Percentiles rank a stretch among this genome's conserved stretches.
Conservation (phyloP, 352 stramenopile genomes). For the Ophiocytium majus region DNA sequence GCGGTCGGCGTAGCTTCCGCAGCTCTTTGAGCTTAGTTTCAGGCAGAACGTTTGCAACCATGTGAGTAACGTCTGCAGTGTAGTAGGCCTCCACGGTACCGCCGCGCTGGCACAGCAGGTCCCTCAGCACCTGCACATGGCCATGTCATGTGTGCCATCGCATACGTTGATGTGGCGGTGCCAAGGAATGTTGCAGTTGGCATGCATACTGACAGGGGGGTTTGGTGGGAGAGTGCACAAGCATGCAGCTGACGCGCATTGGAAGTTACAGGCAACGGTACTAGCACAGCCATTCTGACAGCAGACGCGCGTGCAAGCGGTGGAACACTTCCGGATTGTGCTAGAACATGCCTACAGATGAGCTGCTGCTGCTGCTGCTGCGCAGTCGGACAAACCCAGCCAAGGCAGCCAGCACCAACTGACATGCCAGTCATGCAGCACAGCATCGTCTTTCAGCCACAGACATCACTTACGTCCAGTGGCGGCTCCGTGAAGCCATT, state of each 20-base stretch:
- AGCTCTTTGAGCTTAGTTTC: slow-evolving; percentile 77
- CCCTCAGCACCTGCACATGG: slow-evolving; percentile 73
- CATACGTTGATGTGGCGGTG: background rate
- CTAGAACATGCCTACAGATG: too few species aligned
- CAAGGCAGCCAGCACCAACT: too few species aligned
- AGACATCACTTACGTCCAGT: slow-evolving; percentile 18
- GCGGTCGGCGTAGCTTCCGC: slow-evolving; percentile 57
- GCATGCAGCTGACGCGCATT: background rate
- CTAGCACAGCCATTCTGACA: background rate
- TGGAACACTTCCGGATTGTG: too few species aligned
- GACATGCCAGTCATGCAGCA: too few species aligned
- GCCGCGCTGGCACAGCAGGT: slow-evolving; percentile 71
- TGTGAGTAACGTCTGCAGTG: slow-evolving; percentile 74
- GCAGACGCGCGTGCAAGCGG: too few species aligned
- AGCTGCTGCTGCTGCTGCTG: too few species aligned
- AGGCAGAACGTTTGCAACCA: slow-evolving; percentile 75
- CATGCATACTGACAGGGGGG: background rate
- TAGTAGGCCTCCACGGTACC: slow-evolving; percentile 82
- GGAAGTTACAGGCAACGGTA: slow-evolving; percentile 15
- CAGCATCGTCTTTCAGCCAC: too few species aligned
- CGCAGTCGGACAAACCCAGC: too few species aligned
- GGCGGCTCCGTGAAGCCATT: slow-evolving; percentile 77
- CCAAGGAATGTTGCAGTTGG: background rate
- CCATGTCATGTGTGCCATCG: background rate
- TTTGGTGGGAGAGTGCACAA: background rate